Conservation (phyloP, 805 yeast genomes). For the Wickerhamiella bombiphila region DNA sequence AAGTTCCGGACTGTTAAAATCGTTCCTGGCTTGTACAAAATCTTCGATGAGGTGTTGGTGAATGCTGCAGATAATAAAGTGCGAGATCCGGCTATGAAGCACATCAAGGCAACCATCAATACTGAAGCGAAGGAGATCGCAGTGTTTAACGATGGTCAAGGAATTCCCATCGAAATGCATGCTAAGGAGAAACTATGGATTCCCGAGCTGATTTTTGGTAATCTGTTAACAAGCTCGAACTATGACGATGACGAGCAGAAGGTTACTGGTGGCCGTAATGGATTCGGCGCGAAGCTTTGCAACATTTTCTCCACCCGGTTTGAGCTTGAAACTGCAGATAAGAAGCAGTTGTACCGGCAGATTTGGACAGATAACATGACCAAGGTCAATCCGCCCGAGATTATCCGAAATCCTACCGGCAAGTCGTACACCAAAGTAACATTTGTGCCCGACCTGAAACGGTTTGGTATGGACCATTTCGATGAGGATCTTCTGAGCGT, state of each 20-base stretch:
- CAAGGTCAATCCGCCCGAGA: constrained; percentile 58
- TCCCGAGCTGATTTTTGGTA: constrained; percentile 93
- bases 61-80: constrained; percentile 98
- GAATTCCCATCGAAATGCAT: constrained; percentile 91
- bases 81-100: constrained; percentile 81
- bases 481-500: constrained; percentile 78
- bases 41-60: constrained; percentile 91
- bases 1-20: constrained; percentile 42
- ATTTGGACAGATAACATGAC: constrained; percentile 83
- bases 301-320: constrained; percentile 88
- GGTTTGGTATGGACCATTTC: constrained; percentile 71
- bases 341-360: constrained; percentile 57
- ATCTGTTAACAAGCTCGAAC: constrained; percentile 84
- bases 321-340: constrained; percentile 77
- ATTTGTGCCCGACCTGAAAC: constrained; percentile 72
- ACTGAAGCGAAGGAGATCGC: constrained; percentile 58
- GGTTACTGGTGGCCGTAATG: constrained; percentile 97
- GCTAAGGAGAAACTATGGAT: constrained; percentile 79
- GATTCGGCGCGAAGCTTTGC: constrained; percentile 94
- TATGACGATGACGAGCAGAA: constrained; percentile 91
- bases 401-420: constrained; percentile 29
- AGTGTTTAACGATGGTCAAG: constrained; percentile 84
- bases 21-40: constrained; percentile 93
- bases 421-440: constrained; percentile 76
- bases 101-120: constrained; percentile 68